These are phyloP conservation scores for Aureobasidium sp. DNA, from an alignment of 2,329 filamentous ascomycete species.

Conservation along the genomic window DNA sequence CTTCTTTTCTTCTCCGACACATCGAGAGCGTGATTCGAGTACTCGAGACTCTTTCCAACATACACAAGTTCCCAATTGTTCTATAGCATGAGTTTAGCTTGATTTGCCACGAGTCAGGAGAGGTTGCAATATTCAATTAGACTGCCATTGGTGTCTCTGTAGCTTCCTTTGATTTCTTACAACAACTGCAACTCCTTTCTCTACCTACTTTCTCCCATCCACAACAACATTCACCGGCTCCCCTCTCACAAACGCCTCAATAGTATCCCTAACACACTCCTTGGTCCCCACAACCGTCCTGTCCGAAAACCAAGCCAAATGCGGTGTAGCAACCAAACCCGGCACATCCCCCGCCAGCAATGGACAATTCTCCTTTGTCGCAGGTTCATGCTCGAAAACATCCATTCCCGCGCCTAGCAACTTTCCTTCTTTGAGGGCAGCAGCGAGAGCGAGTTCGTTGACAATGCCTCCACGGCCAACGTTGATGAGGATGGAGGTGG, in stretches of 20 bases:
- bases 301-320: slow-evolving; percentile 46
- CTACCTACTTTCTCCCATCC: neutral
- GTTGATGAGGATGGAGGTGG: slow-evolving; percentile 39
- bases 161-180: no score
- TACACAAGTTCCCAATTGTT: no score
- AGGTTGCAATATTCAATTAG: no score
- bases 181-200: neutral
- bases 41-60: no score
- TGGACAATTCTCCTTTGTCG: slow-evolving; percentile 33
- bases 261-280: slow-evolving; percentile 35
- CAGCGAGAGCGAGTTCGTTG: slow-evolving; percentile 40
- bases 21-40: no score
- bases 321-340: slow-evolving; percentile 44
- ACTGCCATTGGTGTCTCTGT: no score
- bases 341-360: slow-evolving; percentile 38
- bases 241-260: slow-evolving; percentile 38
- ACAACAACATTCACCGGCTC: slow-evolving; percentile 32
- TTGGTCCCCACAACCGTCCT: slow-evolving; percentile 40
- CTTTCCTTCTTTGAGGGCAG: slow-evolving; percentile 34
- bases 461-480: slow-evolving; percentile 42
- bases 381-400: slow-evolving; percentile 42
- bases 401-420: slow-evolving; percentile 45
- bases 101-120: no score
- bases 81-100: no score
- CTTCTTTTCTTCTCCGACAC: no score